phyloP scores from a whole-genome alignment of 805 yeast species.

The Hanseniaspora clermontiae region DNA sequence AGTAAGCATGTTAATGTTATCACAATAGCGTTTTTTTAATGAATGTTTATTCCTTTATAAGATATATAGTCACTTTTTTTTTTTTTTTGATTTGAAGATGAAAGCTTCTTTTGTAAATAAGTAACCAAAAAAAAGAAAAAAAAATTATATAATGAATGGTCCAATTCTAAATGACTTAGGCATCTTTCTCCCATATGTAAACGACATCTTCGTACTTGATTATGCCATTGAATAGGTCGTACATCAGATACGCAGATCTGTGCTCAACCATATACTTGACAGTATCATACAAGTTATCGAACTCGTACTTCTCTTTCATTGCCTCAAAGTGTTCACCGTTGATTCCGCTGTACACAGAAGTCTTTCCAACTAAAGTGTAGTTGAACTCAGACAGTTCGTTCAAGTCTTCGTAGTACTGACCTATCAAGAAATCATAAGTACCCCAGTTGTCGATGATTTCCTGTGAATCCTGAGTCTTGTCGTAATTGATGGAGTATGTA shows the following conservation, averaged over 20 bases:
- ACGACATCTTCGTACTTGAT: conserved; percentile 22
- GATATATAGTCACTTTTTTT: too few relatives aligned
- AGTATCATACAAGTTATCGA: conserved; percentile 16
- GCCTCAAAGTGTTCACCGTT: conserved; percentile 21
- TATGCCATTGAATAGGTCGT: conserved; percentile 18
- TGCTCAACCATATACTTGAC: conserved; percentile 15
- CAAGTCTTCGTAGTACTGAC: conserved; percentile 24
- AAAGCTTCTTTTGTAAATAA: neutral
- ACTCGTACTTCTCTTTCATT: conserved; percentile 15
- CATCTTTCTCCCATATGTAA: conserved; percentile 22
- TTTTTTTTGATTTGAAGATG: too few relatives aligned
- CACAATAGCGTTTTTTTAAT: neutral
- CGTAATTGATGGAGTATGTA: conserved; percentile 37
- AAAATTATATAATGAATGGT: neutral
- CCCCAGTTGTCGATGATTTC: conserved; percentile 34
- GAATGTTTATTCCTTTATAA: too few relatives aligned
- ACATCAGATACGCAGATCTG: conserved; percentile 15
- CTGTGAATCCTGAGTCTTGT: conserved; percentile 52
- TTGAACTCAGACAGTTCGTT: conserved; percentile 23
- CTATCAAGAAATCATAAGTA: conserved; percentile 40
- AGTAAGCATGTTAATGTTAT: conserved; percentile 1
- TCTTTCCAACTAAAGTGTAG: conserved; percentile 35
- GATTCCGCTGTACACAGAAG: conserved; percentile 34
- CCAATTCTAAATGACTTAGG: neutral
- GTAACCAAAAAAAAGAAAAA: neutral